Base-by-base conservation (phyloP, 116 monocot genomes). In the Phalaenopsis hybrid region DNA sequence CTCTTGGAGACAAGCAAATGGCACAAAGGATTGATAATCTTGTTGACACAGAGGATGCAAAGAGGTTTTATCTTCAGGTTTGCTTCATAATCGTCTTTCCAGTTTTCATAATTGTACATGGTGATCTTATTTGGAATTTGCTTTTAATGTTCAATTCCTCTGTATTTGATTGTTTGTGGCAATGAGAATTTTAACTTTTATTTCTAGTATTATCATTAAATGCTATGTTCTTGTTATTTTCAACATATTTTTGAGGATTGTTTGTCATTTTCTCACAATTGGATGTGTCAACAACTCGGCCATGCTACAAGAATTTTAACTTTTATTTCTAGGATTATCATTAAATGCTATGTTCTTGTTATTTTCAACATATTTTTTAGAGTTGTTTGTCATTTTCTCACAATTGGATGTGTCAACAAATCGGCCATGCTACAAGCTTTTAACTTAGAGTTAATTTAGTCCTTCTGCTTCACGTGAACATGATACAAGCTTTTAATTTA, bases 1-100 rank as follows among this genome's bases (percentile, higher is more conserved):
- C 97, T 79, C 93, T 98, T 84, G 97, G 97, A 65, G 93, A 93
- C 78, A 91, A 83, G 80, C 93, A 95, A 87, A 98, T 98, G 97
- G 97, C 97, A 75, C 97, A 98, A 76, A 89, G 91, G 79, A 94
- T 98, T 69, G 97, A 98, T 81, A 98, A 93, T 81, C 97, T 98
- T 82, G 90, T 93, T 68, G 97, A 93, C 77, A 91, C 95, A 43
- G 97, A 94, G 8, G 97, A 98, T 20, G 76, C 81, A 31, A 98
- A 98, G 79, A 91, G 92, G 79, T 98, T 98, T 83, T 98, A 98
- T 81, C 93, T 98, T 87, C 97, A 98, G 97, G 97, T 98, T 51
- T 37, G 77, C 70, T 69, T 52, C 45, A 31, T 20, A 75, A 44
- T 75, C 5, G 16, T 21, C 33, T 75, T n/a, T 45, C 7, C 8